Base-by-base conservation (phyloP, 805 yeast species). In the Wickerhamiella sergipiensis region DNA sequence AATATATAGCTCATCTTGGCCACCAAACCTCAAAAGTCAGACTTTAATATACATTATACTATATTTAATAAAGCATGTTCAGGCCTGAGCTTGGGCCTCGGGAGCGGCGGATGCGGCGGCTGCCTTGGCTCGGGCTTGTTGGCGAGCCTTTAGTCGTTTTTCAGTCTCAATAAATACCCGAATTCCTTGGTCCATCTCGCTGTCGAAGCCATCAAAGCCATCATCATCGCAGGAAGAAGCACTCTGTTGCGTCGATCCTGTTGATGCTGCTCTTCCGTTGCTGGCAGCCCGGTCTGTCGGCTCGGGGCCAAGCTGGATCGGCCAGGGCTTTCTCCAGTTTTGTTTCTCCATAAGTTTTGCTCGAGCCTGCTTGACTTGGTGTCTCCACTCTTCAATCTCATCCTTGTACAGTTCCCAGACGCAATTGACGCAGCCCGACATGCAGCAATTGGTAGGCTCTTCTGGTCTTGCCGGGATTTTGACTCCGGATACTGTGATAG, bases 381-480 rank as follows among this genome's bases (percentile, higher is more conserved):
- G 62, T 59, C 80, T 78, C 95, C 96, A 92, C 33, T 86, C 86
- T 55, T 79, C 81, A 47, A 89, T 61, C 63, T 92, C 97, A 49
- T 90, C 97, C 57, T 83, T 81, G 64, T 79, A 90, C 50, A 85
- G 69, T 59, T 89, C 96, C 97, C 97, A 92, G 1, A 90, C 97
- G 66, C 98, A 90, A 66, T 90, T 88, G 29, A 86, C 80, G 66
- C 98, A 90, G 1, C 98, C 98, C 52, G 92, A 81, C 95, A 88
- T 88, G 66, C 98, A 90, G 65, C 98, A 90, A 65, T 90, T 88
- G 59, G 89, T 95, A 1, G 97, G 97, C 58, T 86, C 95, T 4
- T 68, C 71, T 0, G 98, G 97, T 62, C 74, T 76, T n/a, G 76
- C 78, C 2, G 96, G 95, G 0, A 90, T 95, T 7, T 63, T 64